Percentiles rank a stretch among this genome's conserved stretches.
phyloP scores from a whole-genome alignment of 148 eudicot genomes.

The Spergularia bocconei region DNA sequence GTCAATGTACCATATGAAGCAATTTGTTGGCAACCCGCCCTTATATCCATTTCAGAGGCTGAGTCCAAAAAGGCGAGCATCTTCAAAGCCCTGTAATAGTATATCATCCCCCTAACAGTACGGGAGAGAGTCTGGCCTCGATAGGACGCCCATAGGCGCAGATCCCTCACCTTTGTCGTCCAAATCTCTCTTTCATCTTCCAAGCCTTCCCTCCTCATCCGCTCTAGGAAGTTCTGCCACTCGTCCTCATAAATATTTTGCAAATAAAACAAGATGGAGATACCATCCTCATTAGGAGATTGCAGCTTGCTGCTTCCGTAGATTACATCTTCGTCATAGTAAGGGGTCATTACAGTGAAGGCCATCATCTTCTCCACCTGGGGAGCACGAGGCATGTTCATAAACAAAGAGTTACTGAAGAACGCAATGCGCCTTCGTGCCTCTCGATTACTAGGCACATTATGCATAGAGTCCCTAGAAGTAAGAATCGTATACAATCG shows the following conservation, averaged over 20 bases:
- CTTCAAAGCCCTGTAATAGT: constrained; percentile 80
- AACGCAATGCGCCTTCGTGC: constrained; percentile 83
- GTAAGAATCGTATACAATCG: constrained; percentile 73
- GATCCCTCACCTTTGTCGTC: constrained; percentile 56
- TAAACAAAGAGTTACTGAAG: constrained; percentile 87
- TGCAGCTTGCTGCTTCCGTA: constrained; percentile 61
- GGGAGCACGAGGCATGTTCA: constrained; percentile 98
- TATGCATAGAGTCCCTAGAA: constrained; percentile 77
- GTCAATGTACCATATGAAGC: constrained; percentile 45
- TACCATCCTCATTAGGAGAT: constrained; percentile 78
- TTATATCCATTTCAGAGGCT: constrained; percentile 83
- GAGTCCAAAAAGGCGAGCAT: constrained; percentile 90
- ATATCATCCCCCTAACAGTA: constrained; percentile 98
- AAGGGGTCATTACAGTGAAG: constrained; percentile 85
- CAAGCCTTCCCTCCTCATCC: constrained; percentile 88
- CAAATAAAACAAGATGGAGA: constrained; percentile 82
- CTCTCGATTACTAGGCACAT: constrained; percentile 70
- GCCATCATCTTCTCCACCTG: constrained; percentile 94
- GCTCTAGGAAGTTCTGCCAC: constrained; percentile 78
- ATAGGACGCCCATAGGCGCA: constrained; percentile 95
- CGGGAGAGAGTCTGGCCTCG: constrained; percentile 96
- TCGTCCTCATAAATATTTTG: constrained; percentile 92
- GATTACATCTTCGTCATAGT: constrained; percentile 88
- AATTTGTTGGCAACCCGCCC: constrained; percentile 50
- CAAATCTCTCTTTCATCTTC: constrained; percentile 61